Base-by-base conservation (phyloP, 441 rosid genomes). In the Dalechampia spathulata region DNA sequence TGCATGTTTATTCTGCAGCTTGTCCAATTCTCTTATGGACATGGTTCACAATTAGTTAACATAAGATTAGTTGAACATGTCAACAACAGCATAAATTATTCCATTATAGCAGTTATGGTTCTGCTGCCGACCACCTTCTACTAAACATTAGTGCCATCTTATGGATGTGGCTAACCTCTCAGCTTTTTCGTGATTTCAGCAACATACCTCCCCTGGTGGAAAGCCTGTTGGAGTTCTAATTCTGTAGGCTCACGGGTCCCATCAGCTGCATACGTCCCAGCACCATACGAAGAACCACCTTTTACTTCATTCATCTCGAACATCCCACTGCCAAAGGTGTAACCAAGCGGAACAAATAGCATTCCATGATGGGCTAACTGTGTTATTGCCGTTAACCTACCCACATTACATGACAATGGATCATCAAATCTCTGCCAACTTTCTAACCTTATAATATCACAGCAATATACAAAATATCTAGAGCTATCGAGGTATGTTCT, bases 311-410 rank as follows among this genome's bases (percentile, higher is more conserved):
- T 63, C 94, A 85, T 87, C 76, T 83, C 94, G 22, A 74, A 87
- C 97, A 90, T 87, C 62, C 82, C 76, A 15, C 67, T 65, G 26
- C 94, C 96, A 30, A 85, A 85, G 1, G 94, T 90, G 75, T 83
- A 90, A 5, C 97, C 96, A 5, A 83, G 64, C 3, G 97, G 97
- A 45, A 90, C 92, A 74, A 72, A 87, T 53, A 90, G 66, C 90
- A 90, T 87, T 7, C 96, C 96, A 14, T 90, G 96, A 55, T 90
- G 90, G 16, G 94, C 83, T 63, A 90, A 63, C 62, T 82, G 90
- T 26, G 97, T 90, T 64, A 85, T 58, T 5, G 88, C 90, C 11
- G 97, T 90, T 65, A 80, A 70, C 58, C 96, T 90, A 73, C 71
- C 70, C 13, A 39, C 5, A 38, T 2, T 7, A 13, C 16, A 38